Evolutionary conservation across 163 green algal genomes (phyloP), one percentile per base, ranked within the genome.

Genomic region (Scenedesmus sp.): DNA sequence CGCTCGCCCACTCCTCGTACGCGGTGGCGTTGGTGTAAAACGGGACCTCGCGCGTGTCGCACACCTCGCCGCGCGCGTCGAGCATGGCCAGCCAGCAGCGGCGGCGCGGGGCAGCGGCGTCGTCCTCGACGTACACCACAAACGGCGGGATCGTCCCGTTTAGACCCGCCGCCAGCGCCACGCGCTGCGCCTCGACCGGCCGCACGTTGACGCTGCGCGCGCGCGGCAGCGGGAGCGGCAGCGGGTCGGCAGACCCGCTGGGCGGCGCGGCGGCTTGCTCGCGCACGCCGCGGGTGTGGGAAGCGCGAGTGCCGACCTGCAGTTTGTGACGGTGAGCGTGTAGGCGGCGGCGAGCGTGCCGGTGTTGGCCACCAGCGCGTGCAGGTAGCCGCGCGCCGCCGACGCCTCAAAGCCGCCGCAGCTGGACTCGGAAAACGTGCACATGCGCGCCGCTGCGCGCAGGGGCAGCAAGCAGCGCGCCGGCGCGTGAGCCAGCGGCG

Each of bases 401-500:
- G 90, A 77, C 0, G 93, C 87, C 67, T 94, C 77, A 75, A 97
- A 97, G 6, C 78, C 78, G 14, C 93, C 93, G 81, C 93, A 97
- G 31, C 34, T 65, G 0, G 44, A 29, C 39, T 74, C 31, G 44
- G 56, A 64, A 83, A 83, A 87, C 28, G 53, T 65, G 73, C 83
- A 87, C 67, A 87, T 54, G 42, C 75, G 53, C 51, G 69, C 69
- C 14, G 31, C 51, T 75, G 65, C 28, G 10, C 36, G 29, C 29
- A 18, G 24, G 31, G 13, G 69, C 69, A 67, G 34, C 54, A 57
- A 3, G 39, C 34, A 57, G 11, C 33, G 2, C n/a, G 56, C 11
- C 24, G 28, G 58, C 26, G 44, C 56, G 10, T 13, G 4, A 9
- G 26, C 10, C 17, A 56, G 39, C 31, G 50, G 26, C 60, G 42